Conservation (phyloP, 768 basidiomycete genomes). For the Suillus bovinus region DNA sequence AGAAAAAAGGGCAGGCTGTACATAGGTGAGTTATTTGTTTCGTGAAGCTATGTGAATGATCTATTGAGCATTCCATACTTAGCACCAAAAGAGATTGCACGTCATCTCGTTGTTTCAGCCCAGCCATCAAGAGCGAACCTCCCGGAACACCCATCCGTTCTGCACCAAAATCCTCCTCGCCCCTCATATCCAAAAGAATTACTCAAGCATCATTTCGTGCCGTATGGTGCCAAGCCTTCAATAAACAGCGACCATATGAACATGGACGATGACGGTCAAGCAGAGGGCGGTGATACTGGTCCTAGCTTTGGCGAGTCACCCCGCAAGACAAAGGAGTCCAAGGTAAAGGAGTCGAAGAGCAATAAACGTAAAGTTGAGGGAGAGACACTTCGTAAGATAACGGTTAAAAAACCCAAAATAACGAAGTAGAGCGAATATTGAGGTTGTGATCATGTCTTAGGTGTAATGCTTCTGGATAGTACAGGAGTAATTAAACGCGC, state of each 20-base stretch:
- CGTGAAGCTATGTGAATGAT: neutral
- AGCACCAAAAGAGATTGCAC: conserved; percentile 63
- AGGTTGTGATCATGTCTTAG: neutral
- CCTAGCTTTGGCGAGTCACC: neutral
- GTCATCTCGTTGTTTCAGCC: conserved; percentile 58
- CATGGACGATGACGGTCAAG: conserved; percentile 22
- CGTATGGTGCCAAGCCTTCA: conserved; percentile 43
- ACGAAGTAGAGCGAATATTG: neutral
- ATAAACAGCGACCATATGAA: conserved; percentile 10
- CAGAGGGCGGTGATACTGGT: conserved; percentile 22
- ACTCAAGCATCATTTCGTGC: conserved; percentile 64
- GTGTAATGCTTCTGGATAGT: conserved; percentile 6
- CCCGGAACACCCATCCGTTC: conserved; percentile 15
- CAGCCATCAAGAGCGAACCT: conserved; percentile 37
- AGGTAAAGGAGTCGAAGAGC: conserved; percentile 30
- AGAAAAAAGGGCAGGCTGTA: conserved; percentile 61
- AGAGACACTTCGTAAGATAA: conserved; percentile 42
- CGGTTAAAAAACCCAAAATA: conserved; percentile 47
- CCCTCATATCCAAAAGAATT: conserved; percentile 58
- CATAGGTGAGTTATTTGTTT: conserved; percentile 41
- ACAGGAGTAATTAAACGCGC: conserved; percentile 19
- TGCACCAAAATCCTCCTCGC: conserved; percentile 54
- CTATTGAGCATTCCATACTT: neutral
- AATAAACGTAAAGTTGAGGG: conserved; percentile 52
- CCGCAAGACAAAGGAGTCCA: conserved; percentile 18